Conservation (phyloP, 2,329 filamentous ascomycete species). For the Didymella exigua region DNA sequence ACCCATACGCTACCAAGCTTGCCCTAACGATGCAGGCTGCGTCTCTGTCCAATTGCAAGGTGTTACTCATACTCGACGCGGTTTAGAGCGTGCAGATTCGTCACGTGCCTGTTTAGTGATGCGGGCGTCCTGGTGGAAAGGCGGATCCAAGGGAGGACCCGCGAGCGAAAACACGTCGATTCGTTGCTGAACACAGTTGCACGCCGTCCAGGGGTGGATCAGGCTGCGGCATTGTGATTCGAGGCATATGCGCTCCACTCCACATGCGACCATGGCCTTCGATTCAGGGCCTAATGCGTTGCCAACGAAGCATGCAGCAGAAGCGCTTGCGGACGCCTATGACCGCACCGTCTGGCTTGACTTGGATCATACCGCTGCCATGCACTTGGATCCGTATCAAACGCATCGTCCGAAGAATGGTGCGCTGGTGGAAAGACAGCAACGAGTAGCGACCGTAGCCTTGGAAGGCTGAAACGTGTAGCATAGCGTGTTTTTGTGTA, state of each 20-base stretch:
- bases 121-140: conserved; percentile 29
- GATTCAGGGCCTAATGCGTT: conserved; percentile 41
- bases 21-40: conserved; percentile 22
- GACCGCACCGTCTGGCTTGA: conserved; percentile 19
- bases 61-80: conserved; percentile 14
- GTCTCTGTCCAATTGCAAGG: conserved; percentile 24
- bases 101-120: conserved; percentile 37
- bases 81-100: conserved; percentile 16
- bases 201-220: conserved; percentile 31
- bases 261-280: conserved; percentile 28
- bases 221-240: conserved; percentile 32
- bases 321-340: conserved; percentile 41
- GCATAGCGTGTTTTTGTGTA: conserved; percentile 17
- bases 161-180: conserved; percentile 39
- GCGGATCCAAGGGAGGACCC: conserved; percentile 34
- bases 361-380: conserved; percentile 33
- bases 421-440: conserved; percentile 14
- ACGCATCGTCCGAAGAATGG: conserved; percentile 18
- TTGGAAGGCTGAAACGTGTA: conserved; percentile 23
- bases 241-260: conserved; percentile 30
- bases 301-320: conserved; percentile 46
- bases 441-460: conserved; percentile 14
- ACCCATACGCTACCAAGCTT: conserved; percentile 28
- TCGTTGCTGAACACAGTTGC: conserved; percentile 32
- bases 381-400: conserved; percentile 34